Percentiles rank a stretch among this genome's conserved stretches.
Conservation (phyloP, 164 flowering plant genomes). For the Annona cherimola region DNA sequence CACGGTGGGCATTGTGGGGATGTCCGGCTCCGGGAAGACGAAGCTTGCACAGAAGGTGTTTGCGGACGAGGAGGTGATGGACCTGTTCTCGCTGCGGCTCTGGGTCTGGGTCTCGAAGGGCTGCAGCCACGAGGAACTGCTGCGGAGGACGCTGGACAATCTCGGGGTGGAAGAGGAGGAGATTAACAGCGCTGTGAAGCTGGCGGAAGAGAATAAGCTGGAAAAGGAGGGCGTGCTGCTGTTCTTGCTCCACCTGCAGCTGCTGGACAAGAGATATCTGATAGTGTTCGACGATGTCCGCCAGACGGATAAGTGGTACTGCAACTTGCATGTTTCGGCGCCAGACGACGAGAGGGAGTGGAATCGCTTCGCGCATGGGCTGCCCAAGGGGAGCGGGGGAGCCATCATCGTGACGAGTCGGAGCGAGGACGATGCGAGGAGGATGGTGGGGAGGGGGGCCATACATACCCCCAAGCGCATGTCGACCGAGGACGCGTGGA, state of each 20-base stretch:
- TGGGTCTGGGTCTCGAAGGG: conserved; percentile 12
- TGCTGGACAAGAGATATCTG: conserved; percentile 13
- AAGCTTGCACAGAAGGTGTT: conserved; percentile 11
- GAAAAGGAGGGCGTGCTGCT: conserved; percentile 2
- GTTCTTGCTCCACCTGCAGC: conserved; percentile 8
- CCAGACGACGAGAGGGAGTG: conserved; percentile 1
- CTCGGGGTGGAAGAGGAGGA: conserved; percentile 2
- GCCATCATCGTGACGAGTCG: conserved; percentile 14
- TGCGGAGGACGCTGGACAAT: conserved; percentile 7
- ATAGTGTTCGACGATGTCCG: conserved; percentile 11
- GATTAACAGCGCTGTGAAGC: neutral
- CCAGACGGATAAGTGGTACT: neutral
- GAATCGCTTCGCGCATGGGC: conserved; percentile 7
- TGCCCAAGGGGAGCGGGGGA: conserved; percentile 12
- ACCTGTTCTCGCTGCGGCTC: conserved; percentile 4
- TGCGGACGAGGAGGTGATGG: conserved; percentile 2
- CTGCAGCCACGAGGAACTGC: conserved; percentile 3
- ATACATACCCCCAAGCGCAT: conserved; percentile 7
- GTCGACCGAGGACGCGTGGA: conserved; percentile 1
- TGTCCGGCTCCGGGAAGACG: conserved; percentile 11
- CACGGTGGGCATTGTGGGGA: conserved; percentile 8
- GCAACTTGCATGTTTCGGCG: neutral
- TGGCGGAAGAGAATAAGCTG: neutral
- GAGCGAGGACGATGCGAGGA: conserved; percentile 4
- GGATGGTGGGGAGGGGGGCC: conserved; percentile 3